Conservation (phyloP, 805 yeast species). For the Barnettozyma populi region DNA sequence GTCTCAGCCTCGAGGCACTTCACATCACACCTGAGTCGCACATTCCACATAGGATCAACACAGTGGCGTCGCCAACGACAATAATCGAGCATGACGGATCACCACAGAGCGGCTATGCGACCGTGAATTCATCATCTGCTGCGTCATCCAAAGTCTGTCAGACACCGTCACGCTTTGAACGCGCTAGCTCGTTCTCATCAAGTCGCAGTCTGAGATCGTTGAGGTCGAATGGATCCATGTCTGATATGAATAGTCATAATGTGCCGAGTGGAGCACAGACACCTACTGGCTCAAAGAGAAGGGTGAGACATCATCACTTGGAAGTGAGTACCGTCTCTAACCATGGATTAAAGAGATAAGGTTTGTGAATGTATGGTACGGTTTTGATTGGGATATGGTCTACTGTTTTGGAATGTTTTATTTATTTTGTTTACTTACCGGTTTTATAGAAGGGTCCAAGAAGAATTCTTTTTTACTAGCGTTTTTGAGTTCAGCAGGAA, state of each 20-base stretch:
- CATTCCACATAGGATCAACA: not conserved
- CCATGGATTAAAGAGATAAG: constrained; percentile 8
- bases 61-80: not conserved
- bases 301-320: constrained; percentile 22
- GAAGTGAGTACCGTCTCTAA: constrained; percentile 16
- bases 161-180: constrained; percentile 1
- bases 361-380: not conserved
- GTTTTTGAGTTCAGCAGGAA: no score
- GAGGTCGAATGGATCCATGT: constrained; percentile 6
- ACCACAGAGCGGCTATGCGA: not conserved
- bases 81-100: not conserved
- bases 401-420: not conserved
- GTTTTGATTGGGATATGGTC: not conserved
- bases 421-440: no score
- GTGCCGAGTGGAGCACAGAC: constrained; percentile 2
- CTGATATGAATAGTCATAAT: not conserved
- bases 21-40: not conserved
- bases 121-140: not conserved
- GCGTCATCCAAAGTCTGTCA: not conserved
- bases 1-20: constrained; percentile 1
- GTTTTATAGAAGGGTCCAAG: not conserved
- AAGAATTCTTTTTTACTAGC: no score
- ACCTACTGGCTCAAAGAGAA: constrained; percentile 8
- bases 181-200: constrained; percentile 9
- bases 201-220: constrained; percentile 10